These are phyloP conservation scores for Pelargonium australe DNA, from an alignment of 441 rosid genomes.

Conservation along the genomic window DNA sequence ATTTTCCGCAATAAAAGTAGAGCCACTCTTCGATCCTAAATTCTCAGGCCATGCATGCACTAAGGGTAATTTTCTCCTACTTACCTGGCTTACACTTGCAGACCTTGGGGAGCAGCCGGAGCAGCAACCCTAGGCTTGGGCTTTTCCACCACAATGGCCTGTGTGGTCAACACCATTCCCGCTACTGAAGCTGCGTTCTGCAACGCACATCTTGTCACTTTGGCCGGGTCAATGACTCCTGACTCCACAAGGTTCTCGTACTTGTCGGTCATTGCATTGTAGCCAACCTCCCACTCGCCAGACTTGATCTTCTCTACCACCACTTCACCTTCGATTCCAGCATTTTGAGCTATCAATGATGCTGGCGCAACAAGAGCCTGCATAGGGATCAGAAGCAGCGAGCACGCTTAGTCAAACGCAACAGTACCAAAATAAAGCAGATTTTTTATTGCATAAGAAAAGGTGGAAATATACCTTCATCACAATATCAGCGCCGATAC, in stretches of 20 bases:
- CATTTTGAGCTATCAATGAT: constrained; percentile 80
- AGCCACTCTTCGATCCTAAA: too few species aligned
- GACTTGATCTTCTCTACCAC: constrained; percentile 71
- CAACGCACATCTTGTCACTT: constrained; percentile 86
- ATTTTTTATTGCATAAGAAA: not conserved
- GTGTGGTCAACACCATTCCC: constrained; percentile 91
- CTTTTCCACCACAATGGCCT: constrained; percentile 94
- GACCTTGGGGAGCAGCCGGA: constrained; percentile 24
- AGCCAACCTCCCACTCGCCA: constrained; percentile 81
- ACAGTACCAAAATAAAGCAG: not conserved
- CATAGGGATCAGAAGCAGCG: not conserved
- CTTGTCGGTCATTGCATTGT: constrained; percentile 81
- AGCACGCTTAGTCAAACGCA: not conserved
- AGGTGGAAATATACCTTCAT: constrained; percentile 50
- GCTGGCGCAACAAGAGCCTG: constrained; percentile 83
- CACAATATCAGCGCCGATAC: constrained; percentile 81
- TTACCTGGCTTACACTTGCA: not conserved
- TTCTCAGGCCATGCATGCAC: too few species aligned
- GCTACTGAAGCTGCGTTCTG: constrained; percentile 94
- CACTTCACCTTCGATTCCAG: constrained; percentile 91
- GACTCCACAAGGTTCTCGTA: constrained; percentile 80
- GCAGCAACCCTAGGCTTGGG: constrained; percentile 55
- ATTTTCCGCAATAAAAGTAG: too few species aligned
- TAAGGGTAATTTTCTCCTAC: too few species aligned
- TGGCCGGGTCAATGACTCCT: constrained; percentile 91